Percentiles rank a stretch among this genome's conserved stretches.
These are phyloP conservation scores for Desmodesmus armatus DNA, from an alignment of 139 green algal species.

Conservation along the genomic window DNA sequence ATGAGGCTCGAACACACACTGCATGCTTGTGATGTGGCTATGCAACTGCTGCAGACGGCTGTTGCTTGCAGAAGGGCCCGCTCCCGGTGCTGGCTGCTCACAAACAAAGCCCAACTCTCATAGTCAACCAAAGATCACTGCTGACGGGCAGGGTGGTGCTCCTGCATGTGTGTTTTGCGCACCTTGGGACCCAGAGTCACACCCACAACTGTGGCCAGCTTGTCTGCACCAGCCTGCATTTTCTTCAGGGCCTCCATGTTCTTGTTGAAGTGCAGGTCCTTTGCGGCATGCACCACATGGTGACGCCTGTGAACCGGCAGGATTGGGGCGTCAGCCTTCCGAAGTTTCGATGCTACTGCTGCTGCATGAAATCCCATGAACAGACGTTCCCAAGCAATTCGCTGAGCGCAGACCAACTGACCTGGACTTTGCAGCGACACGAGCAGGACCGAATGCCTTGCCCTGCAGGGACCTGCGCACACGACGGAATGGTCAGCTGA, in stretches of 20 bases:
- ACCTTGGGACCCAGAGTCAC: constrained; percentile 99
- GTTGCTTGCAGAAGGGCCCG: no score
- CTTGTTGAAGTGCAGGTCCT: constrained; percentile 99
- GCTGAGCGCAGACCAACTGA: not conserved
- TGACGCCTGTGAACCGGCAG: not conserved
- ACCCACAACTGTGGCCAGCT: constrained; percentile 97
- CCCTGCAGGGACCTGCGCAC: constrained; percentile 9
- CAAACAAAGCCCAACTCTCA: not conserved
- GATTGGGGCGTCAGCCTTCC: not conserved
- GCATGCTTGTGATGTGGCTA: no score
- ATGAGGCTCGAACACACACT: no score
- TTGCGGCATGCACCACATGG: constrained; percentile 80
- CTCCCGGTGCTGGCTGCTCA: not conserved
- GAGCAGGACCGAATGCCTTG: constrained; percentile 35
- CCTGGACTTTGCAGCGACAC: constrained; percentile 35
- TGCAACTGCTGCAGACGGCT: no score
- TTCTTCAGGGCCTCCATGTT: constrained; percentile 97
- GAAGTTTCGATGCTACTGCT: not conserved
- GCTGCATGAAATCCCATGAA: no score
- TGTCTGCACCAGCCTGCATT: constrained; percentile 98
- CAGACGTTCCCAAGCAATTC: not conserved
- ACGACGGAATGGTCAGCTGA: no score
- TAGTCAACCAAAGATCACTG: no score
- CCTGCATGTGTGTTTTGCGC: not conserved
- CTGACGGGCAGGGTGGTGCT: no score